A percentile compares a stretch with the other conserved stretches of the same genome.
Conservation (phyloP, 768 basidiomycete species). For the Panaeolus papilionaceus region DNA sequence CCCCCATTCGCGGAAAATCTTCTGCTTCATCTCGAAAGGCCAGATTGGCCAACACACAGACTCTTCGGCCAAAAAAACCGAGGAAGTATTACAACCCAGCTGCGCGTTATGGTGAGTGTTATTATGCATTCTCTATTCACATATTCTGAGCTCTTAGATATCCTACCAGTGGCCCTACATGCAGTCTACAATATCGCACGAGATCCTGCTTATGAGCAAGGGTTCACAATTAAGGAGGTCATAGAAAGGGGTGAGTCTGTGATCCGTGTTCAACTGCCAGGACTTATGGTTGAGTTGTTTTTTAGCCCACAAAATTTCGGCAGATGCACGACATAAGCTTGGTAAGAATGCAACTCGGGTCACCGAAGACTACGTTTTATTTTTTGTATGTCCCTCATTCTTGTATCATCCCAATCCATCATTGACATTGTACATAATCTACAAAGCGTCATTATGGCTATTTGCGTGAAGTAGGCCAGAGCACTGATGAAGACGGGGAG, state of each 20-base stretch:
- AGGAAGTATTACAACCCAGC: background rate
- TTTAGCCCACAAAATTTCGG: background rate
- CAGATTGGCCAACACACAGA: background rate
- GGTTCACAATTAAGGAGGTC: background rate
- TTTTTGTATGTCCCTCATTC: background rate
- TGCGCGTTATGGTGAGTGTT: background rate
- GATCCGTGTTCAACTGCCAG: background rate
- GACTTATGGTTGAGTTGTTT: background rate
- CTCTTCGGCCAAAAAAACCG: background rate
- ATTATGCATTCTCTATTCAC: background rate
- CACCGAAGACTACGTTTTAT: background rate
- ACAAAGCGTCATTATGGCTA: background rate
- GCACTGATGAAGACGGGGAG: background rate
- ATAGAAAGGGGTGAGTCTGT: background rate
- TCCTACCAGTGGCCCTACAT: background rate
- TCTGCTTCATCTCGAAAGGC: background rate
- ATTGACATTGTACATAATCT: background rate
- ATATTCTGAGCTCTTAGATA: background rate
- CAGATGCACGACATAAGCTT: background rate
- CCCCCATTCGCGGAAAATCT: background rate
- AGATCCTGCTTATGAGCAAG: background rate
- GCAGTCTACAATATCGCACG: background rate
- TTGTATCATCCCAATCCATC: background rate
- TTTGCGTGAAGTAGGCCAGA: background rate
- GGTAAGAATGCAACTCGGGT: background rate